Base-by-base conservation (phyloP, 805 yeast genomes). In the Candida ipomoeae region DNA sequence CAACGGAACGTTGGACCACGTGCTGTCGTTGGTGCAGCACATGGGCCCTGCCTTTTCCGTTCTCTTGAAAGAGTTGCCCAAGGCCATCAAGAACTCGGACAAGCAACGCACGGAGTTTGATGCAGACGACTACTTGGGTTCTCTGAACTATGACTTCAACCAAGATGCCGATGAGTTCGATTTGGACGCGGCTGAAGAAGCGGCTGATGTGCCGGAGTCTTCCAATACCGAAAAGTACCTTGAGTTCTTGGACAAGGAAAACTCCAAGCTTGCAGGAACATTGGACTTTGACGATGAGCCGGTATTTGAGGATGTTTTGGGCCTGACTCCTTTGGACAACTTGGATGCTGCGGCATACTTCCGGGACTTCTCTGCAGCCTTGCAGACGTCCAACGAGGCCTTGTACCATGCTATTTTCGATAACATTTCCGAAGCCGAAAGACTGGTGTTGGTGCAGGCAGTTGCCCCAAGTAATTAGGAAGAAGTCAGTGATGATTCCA, bases 1-100 rank as follows among this genome's bases (percentile, higher is more conserved):
- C 13, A 44, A 44, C n/a, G 45, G 42, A 10, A 29, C 42, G 5
- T 48, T 23, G 31, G 49, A 48, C 2, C 55, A 75, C 15, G 62
- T 77, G n/a, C 73, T 80, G 7, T 75, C 79, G 44, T 36, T 52
- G 33, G 39, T 49, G 13, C 18, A 42, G 6, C 53, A 52, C 46
- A 58, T 85, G 17, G 81, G 87, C 34, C 60, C 71, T 2, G 73
- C 71, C 7, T 65, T 87, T n/a, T 73, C 84, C 0, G 58, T 63
- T 3, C 65, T 85, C 34, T 65, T 90, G 48, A 78, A 74, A 18
- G 77, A 75, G 46, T 74, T 89, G 42, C 97, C 98, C 2, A 70
- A 62, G 1, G 96, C 97, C 0, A 78, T 88, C 37, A 77, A 76
- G 46, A 74, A 77, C 17, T 71, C 87, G 56, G 91, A 83, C 50